Conservation (phyloP, 805 yeast species). For the Cyberlindnera sargentensis region DNA sequence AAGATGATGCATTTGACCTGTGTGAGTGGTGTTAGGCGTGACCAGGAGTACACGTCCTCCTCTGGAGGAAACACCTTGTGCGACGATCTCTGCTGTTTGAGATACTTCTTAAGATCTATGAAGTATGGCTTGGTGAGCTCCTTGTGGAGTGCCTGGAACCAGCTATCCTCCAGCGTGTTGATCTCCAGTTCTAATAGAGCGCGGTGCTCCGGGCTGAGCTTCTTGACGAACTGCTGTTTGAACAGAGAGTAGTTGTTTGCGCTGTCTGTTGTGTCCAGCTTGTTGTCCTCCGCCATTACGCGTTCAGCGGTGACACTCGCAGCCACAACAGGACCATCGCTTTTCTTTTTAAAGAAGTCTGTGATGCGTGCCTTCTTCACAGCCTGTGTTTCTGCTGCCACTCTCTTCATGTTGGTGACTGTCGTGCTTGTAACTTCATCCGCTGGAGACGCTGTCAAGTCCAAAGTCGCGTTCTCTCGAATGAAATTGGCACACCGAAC, state of each 20-base stretch:
- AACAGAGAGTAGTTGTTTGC: slow-evolving; percentile 4
- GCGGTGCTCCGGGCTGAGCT: slow-evolving; percentile 32
- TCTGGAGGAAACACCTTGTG: slow-evolving; percentile 75
- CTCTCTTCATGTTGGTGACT: not conserved
- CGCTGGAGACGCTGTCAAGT: too few species aligned
- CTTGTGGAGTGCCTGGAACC: slow-evolving; percentile 63
- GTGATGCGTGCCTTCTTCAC: not conserved
- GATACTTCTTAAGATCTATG: slow-evolving; percentile 58
- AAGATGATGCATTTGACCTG: slow-evolving; percentile 70
- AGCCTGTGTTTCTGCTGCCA: not conserved
- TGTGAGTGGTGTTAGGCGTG: slow-evolving; percentile 71
- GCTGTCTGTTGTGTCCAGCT: not conserved
- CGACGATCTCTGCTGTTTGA: slow-evolving; percentile 39
- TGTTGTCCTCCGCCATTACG: too few species aligned
- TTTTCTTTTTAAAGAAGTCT: not conserved
- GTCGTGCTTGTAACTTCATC: too few species aligned
- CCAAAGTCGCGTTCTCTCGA: too few species aligned
- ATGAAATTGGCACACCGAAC: too few species aligned
- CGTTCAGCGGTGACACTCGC: too few species aligned
- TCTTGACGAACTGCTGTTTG: slow-evolving; percentile 7
- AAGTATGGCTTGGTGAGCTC: slow-evolving; percentile 87
- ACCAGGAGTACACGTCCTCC: slow-evolving; percentile 83
- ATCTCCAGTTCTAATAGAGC: slow-evolving; percentile 61
- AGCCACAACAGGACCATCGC: not conserved
- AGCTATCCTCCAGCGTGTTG: slow-evolving; percentile 59